Evolutionary conservation across 2,329 filamentous ascomycete species (phyloP).

Genomic region (Trichoderma brevicompactum): DNA sequence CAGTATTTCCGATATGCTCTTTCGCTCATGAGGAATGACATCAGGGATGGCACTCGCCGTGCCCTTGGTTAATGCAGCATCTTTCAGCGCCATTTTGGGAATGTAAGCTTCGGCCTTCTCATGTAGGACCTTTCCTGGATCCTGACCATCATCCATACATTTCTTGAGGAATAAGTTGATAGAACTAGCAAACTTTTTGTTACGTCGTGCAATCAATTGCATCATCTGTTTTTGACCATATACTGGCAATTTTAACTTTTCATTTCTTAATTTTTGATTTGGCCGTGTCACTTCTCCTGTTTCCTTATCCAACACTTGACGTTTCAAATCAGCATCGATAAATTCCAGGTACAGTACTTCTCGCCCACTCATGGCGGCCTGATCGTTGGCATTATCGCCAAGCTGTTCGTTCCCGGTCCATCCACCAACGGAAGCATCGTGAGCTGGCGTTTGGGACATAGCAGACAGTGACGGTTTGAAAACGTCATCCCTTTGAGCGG

Average conservation of each 20-base stretch:
- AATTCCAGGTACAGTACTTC: constrained; percentile 92
- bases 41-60: constrained; percentile 60
- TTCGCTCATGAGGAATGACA: constrained; percentile 78
- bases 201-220: constrained; percentile 84
- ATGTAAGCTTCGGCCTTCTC: constrained; percentile 63
- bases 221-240: constrained; percentile 94
- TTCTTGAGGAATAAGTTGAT: constrained; percentile 76
- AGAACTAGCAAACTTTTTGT: constrained; percentile 78
- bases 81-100: constrained; percentile 59
- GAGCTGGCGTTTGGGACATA: constrained; percentile 54
- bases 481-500: constrained; percentile 66
- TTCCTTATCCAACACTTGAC: constrained; percentile 72
- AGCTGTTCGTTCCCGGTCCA: constrained; percentile 55
- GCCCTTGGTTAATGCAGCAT: constrained; percentile 38
- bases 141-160: constrained; percentile 65
- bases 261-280: constrained; percentile 70
- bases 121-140: constrained; percentile 70
- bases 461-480: constrained; percentile 57
- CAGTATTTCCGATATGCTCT: constrained; percentile 82
- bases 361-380: constrained; percentile 44
- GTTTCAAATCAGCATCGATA: constrained; percentile 85
- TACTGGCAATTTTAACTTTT: constrained; percentile 87
- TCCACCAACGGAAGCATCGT: constrained; percentile 62
- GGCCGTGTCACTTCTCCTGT: constrained; percentile 74
- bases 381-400: constrained; percentile 33